These are phyloP conservation scores for Silene noctiflora DNA, from an alignment of 179 eudicot genomes.

Conservation along the genomic window DNA sequence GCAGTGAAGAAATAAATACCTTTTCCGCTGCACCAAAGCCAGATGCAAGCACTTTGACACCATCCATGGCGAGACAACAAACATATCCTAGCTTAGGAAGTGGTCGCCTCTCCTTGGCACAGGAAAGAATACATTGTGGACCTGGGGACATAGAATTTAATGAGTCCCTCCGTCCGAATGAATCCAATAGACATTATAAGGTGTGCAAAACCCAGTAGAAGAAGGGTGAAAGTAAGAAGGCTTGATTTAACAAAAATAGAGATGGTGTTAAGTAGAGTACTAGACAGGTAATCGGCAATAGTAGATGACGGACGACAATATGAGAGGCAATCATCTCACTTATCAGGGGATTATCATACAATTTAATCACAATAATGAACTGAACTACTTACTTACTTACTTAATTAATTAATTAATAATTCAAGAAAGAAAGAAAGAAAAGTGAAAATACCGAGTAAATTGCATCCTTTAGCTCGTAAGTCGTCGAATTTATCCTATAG, in stretches of 20 bases:
- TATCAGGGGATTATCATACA: too few relatives aligned
- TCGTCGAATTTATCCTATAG: constrained; percentile 73
- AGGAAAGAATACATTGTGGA: constrained; percentile 88
- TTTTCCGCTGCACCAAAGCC: constrained; percentile 76
- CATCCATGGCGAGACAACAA: constrained; percentile 98
- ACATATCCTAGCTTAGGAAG: constrained; percentile 78
- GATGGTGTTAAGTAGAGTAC: too few relatives aligned
- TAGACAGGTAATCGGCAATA: too few relatives aligned
- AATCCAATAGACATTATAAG: too few relatives aligned
- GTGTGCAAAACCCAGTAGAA: too few relatives aligned
- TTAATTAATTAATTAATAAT: background rate
- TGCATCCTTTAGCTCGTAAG: constrained; percentile 68
- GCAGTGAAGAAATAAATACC: too few relatives aligned
- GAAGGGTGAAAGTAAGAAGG: too few relatives aligned
- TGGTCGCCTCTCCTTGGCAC: constrained; percentile 80
- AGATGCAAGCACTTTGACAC: constrained; percentile 81
- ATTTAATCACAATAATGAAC: too few relatives aligned
- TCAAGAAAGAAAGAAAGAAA: background rate
- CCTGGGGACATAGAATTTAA: constrained; percentile 38
- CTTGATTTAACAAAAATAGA: background rate
- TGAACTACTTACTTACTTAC: too few relatives aligned
- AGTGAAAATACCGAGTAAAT: constrained; percentile 58
- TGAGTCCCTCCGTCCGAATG: too few relatives aligned
- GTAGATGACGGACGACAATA: too few relatives aligned
- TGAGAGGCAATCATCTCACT: too few relatives aligned